Percentiles rank a stretch among this genome's conserved stretches.
These are phyloP conservation scores for Dioscorea alata DNA, from an alignment of 106 monocot species.

Conservation along the genomic window DNA sequence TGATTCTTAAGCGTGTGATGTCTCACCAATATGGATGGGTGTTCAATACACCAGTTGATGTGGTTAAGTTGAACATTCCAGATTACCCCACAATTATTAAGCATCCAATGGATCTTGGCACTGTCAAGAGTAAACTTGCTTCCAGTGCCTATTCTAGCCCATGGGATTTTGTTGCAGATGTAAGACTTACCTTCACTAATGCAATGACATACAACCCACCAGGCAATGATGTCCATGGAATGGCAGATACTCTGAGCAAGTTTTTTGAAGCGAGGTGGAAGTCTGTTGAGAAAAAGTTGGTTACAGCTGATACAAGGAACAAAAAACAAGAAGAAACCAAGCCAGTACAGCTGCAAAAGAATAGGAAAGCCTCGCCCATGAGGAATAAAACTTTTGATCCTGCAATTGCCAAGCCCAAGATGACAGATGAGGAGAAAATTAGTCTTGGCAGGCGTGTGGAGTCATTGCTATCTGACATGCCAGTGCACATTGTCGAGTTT, in stretches of 20 bases:
- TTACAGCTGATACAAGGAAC: constrained; percentile 19
- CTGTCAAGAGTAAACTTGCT: constrained; percentile 55
- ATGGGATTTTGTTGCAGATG: constrained; percentile 74
- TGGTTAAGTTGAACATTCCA: constrained; percentile 71
- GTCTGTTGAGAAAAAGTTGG: constrained; percentile 59
- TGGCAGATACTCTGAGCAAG: constrained; percentile 67
- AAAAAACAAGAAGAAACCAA: constrained; percentile 25
- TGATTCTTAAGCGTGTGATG: constrained; percentile 62
- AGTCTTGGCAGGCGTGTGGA: constrained; percentile 38
- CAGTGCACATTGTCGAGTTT: constrained; percentile 59
- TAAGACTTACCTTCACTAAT: constrained; percentile 86
- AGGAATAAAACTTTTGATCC: constrained; percentile 7
- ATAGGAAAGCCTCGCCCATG: constrained; percentile 44
- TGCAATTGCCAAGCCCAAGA: constrained; percentile 32
- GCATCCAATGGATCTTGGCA: constrained; percentile 96
- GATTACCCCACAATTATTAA: constrained; percentile 79
- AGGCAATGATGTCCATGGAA: constrained; percentile 68
- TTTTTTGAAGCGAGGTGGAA: constrained; percentile 90
- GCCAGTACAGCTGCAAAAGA: constrained; percentile 32
- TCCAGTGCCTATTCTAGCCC: constrained; percentile 57
- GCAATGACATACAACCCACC: constrained; percentile 88
- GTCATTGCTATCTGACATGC: constrained; percentile 34
- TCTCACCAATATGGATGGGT: constrained; percentile 56
- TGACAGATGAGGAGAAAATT: constrained; percentile 59
- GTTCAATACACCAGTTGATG: constrained; percentile 78